Conservation (phyloP, 768 basidiomycete species). For the Hygrocybe coccinea region DNA sequence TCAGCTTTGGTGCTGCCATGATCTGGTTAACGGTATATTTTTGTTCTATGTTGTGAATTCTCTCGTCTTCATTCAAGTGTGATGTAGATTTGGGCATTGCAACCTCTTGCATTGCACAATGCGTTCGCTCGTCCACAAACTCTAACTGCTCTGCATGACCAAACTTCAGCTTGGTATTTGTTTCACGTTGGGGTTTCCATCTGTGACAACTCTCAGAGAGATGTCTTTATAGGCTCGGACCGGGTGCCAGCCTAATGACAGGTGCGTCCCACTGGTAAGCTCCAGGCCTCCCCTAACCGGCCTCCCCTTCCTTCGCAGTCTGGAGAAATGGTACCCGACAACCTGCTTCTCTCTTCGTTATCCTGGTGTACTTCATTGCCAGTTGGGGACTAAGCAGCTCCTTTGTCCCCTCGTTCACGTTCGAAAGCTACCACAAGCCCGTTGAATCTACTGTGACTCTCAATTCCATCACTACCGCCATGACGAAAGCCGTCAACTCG, state of each 20-base stretch:
- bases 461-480: not conserved
- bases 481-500: not conserved
- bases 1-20: not conserved
- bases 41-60: not conserved
- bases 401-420: not conserved
- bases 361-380: not conserved
- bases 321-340: not conserved
- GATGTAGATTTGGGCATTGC: not conserved
- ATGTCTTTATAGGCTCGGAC: not conserved
- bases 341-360: not conserved
- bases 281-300: not conserved
- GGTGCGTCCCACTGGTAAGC: not conserved
- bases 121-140: not conserved
- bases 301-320: not conserved
- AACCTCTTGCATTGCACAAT: not conserved
- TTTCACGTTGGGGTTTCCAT: not conserved
- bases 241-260: not conserved
- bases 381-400: not conserved
- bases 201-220: not conserved
- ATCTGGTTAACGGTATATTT: not conserved
- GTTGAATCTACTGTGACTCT: not conserved
- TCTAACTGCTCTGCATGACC: slow-evolving; percentile 3
- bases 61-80: not conserved
- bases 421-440: not conserved
- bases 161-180: not conserved